A percentile compares a stretch with the other conserved stretches of the same genome.
Conservation (phyloP, 257 asterid species). For the Nicotiana benthamiana region DNA sequence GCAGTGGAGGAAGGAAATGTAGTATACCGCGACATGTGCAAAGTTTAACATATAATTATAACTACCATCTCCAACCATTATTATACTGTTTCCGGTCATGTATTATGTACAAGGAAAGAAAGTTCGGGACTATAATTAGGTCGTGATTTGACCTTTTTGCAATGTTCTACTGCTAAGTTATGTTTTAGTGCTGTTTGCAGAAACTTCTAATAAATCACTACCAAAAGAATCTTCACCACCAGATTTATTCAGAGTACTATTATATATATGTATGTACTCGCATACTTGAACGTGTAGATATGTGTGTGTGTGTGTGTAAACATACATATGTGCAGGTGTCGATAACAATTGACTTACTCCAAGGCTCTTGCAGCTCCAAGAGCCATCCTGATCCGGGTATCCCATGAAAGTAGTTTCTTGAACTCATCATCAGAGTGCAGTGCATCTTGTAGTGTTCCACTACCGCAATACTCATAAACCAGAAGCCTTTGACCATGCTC, state of each 20-base stretch:
- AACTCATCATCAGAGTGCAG: constrained; percentile 77
- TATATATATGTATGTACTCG: background rate
- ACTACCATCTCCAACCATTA: background rate
- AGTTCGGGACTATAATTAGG: background rate
- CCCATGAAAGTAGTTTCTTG: constrained; percentile 75
- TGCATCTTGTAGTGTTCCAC: constrained; percentile 81
- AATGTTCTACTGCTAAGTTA: background rate
- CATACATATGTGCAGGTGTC: background rate
- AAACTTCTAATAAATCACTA: background rate
- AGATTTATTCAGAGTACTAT: background rate
- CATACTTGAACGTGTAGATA: background rate
- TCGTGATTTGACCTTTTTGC: background rate
- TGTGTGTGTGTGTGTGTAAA: background rate
- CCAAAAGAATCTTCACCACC: background rate
- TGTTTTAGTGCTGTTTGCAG: background rate
- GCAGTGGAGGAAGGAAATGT: background rate
- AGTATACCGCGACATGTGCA: background rate
- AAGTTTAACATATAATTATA: background rate
- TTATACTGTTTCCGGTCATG: background rate
- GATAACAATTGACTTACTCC: constrained; percentile 50
- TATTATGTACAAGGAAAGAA: background rate
- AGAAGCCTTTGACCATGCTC: constrained; percentile 90
- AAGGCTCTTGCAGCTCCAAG: constrained; percentile 97
- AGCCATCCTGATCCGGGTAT: constrained; percentile 82
- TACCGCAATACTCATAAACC: constrained; percentile 65